phyloP scores from a whole-genome alignment of 148 eudicot species.

The Rhododendron kiyosumense region DNA sequence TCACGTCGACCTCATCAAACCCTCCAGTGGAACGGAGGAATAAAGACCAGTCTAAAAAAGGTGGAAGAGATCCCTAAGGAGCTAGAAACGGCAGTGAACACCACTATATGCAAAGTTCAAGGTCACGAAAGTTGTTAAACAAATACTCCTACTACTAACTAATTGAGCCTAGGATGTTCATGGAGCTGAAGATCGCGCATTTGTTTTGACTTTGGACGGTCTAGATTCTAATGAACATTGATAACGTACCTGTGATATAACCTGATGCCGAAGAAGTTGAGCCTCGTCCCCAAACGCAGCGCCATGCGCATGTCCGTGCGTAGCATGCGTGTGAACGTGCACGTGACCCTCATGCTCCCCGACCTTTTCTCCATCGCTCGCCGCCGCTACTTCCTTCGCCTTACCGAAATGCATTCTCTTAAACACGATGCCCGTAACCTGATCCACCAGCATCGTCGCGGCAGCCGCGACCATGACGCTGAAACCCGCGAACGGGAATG shows the following conservation, averaged over 20 bases:
- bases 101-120: not conserved
- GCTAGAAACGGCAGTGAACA: too few species aligned
- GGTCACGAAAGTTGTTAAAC: too few species aligned
- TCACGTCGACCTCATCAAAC: too few species aligned
- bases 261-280: conserved; percentile 24
- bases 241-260: conserved; percentile 39
- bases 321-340: conserved; percentile 18
- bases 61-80: too few species aligned
- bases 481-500: conserved; percentile 29
- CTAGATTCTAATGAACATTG: too few species aligned
- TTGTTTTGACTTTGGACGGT: too few species aligned
- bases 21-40: too few species aligned
- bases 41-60: too few species aligned
- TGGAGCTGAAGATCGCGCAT: too few species aligned
- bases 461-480: conserved; percentile 28
- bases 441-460: conserved; percentile 35
- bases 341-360: conserved; percentile 27
- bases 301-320: conserved; percentile 24
- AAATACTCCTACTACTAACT: too few species aligned
- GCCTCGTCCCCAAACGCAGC: conserved; percentile 1
- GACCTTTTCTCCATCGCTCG: not conserved
- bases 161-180: too few species aligned
- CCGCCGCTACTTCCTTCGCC: not conserved
- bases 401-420: conserved; percentile 17
- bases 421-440: conserved; percentile 27